These are phyloP conservation scores for Pichia sp. DNA, from an alignment of 1,139 yeast species.

Conservation along the genomic window DNA sequence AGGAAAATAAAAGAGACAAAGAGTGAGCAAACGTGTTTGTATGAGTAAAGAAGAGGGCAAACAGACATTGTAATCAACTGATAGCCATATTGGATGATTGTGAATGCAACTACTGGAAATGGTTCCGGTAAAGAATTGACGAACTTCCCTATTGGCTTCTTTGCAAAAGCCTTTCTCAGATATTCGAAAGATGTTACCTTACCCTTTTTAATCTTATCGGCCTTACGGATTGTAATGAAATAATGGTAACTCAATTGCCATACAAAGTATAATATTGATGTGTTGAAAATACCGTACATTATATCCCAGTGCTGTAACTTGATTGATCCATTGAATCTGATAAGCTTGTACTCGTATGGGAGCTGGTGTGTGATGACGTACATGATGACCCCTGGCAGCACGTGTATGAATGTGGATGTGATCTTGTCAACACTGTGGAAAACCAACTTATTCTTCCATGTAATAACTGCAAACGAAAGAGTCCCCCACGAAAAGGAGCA, in stretches of 20 bases:
- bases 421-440: conserved; percentile 89
- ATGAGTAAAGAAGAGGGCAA: conserved; percentile 81
- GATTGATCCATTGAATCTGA: conserved; percentile 78
- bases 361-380: conserved; percentile 83
- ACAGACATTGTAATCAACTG: conserved; percentile 85
- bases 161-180: conserved; percentile 66
- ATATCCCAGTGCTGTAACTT: conserved; percentile 66
- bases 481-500: conserved; percentile 89
- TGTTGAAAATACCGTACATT: conserved; percentile 66
- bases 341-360: conserved; percentile 47
- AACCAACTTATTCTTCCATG: conserved; percentile 94
- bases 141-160: conserved; percentile 64
- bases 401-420: conserved; percentile 87
- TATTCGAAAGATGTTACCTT: conserved; percentile 84
- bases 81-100: conserved; percentile 79
- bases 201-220: conserved; percentile 81
- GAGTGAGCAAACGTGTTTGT: conserved; percentile 60
- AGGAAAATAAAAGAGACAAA: conserved; percentile 70
- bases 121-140: conserved; percentile 82
- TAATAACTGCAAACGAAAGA: conserved; percentile 85
- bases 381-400: conserved; percentile 85
- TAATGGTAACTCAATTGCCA: conserved; percentile 93
- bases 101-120: conserved; percentile 80
- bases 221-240: conserved; percentile 77
- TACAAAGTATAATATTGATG: conserved; percentile 78